Evolutionary conservation across 164 flowering plant genomes (phyloP).

Genomic region (Magnolia kwangsiensis): DNA sequence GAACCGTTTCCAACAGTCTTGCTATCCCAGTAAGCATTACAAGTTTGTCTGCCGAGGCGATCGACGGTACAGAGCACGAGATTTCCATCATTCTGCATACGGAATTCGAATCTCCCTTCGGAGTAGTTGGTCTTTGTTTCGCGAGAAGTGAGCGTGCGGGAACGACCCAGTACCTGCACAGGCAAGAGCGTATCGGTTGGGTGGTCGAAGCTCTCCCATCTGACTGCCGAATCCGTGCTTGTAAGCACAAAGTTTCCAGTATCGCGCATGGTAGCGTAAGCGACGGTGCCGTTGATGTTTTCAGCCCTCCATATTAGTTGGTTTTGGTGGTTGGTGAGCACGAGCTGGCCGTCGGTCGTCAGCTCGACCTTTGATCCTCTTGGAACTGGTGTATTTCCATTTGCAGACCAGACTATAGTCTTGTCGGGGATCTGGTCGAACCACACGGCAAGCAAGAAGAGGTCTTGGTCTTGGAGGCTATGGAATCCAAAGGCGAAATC

Average conservation of each 20-base stretch:
- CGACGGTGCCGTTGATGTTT: neutral
- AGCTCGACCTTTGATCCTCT: conserved; percentile 28
- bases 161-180: conserved; percentile 14
- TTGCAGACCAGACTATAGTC: conserved; percentile 27
- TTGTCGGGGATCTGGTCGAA: conserved; percentile 31
- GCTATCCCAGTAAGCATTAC: neutral
- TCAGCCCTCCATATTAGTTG: conserved; percentile 12
- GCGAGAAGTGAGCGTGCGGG: conserved; percentile 14
- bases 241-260: conserved; percentile 40
- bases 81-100: conserved; percentile 22
- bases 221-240: neutral
- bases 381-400: conserved; percentile 8
- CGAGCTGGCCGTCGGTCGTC: conserved; percentile 17
- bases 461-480: neutral
- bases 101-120: conserved; percentile 9
- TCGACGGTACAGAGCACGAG: conserved; percentile 24
- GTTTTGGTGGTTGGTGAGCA: conserved; percentile 22
- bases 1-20: conserved; percentile 10
- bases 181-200: conserved; percentile 46
- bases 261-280: conserved; percentile 38
- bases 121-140: conserved; percentile 20
- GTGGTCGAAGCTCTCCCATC: conserved; percentile 34
- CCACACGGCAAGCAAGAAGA: conserved; percentile 30
- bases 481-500: conserved; percentile 39
- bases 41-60: neutral